Evolutionary conservation across 192 early-diverging fungal genomes (phyloP), one percentile per base, ranked within the genome.

Genomic region (Umbelopsis vinacea): DNA sequence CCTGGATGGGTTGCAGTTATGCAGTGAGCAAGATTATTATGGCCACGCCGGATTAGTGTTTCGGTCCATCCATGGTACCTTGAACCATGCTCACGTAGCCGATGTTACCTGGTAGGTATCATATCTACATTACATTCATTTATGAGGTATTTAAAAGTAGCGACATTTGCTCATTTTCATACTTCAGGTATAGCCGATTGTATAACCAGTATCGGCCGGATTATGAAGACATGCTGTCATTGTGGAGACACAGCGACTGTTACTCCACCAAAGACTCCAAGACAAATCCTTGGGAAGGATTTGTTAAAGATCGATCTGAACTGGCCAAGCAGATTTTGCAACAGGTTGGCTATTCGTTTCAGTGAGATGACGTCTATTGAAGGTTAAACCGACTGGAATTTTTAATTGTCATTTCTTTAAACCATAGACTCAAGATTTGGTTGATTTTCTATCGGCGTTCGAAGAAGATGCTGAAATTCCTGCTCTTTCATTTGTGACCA

Each of bases 401-500:
- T 29, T 29, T 29, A 2, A 29, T 29, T 29, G 1, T 29, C 29
- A 29, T 29, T 29, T 29, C 29, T 29, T 23, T 10, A 12, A n/a
- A 54, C 4, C 21, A 23, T n/a, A 63, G 57, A 29, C 57, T n/a
- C 57, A 63, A 63, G 23, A 29, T n/a, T 63, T 22, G 57, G 33
- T 63, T 37, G 57, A 63, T 17, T 63, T 14, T 29, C 19, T 63
- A 19, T 35, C 57, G 2, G 33, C 17, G 12, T 14, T 35, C 29
- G 29, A 19, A 14, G 57, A 37, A 29, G 14, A 35, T 29, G 11
- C 57, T 19, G 57, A 63, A 15, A 19, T 63, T 17, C 57, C 26
- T 29, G 35, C 23, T 3, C 12, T 63, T 12, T 37, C 14, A 9
- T 63, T 63, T 63, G 17, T 37, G 35, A 37, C 57, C 3, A 63